Evolutionary conservation across 305 asterid genomes (phyloP), one percentile per base, ranked within the genome.

Genomic region (Rubia tinctorum): DNA sequence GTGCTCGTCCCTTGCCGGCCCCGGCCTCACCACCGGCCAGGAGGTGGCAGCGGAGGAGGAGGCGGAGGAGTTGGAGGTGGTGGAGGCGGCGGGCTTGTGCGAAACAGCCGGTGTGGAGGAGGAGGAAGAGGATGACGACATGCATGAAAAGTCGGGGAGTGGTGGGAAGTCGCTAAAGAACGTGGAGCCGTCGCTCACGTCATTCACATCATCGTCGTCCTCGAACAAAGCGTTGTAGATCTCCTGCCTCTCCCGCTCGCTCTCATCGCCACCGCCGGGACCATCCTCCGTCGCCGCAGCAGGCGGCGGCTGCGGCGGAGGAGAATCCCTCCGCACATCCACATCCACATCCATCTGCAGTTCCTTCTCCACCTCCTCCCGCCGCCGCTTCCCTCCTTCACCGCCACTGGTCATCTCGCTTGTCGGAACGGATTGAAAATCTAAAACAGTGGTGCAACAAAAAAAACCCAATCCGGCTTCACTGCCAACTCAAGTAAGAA

Each of bases 71-170:
- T 30, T 75, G 6, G 96, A 82, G 11, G 91, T 83, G 71, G 81
- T 20, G 14, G 84, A 62, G 5, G 80, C 62, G 9, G 55, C 44
- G 0, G 83, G 76, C 73, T 76, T 77, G 27, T 8, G 44, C 20
- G 82, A 23, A 23, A 71, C 66, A 2, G 78, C 80, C 22, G 83
- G 85, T 6, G 84, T 60, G 8, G 96, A 84, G 0, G 96, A 91
- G 4, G 95, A 86, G 0, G 97, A 91, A 0, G 99, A 94, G 2
- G 98, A 90, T 0, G 99, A 92, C 0, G 99, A 90, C 97, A 90
- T 92, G 98, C 97, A 92, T 66, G 94, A 91, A 56, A 91, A 93
- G 43, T 90, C 97, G 10, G 95, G 97, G 7, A 93, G 75, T 0
- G 89, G 83, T 2, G 95, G 90, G 27, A 92, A 91, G 30, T 88